Conservation (phyloP, 2,329 filamentous ascomycete species). For the Colletotrichum sp. region DNA sequence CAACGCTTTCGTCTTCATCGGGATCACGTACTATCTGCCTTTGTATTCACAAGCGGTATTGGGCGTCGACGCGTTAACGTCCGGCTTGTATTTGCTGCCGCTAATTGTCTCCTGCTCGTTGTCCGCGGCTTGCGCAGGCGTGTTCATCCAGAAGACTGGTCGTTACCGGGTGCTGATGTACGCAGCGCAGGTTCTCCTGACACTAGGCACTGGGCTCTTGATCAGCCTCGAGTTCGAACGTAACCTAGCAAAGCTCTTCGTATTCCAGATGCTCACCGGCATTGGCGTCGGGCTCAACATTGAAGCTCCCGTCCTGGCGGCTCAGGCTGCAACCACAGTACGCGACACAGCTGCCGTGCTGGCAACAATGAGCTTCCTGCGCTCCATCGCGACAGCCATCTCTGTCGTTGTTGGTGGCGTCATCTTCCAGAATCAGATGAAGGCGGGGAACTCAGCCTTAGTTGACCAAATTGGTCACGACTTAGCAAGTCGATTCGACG, state of each 20-base stretch:
- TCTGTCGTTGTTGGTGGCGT: slow-evolving; percentile 76
- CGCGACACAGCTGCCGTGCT: slow-evolving; percentile 73
- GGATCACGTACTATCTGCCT: slow-evolving; percentile 53
- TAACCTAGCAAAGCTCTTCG: slow-evolving; percentile 60
- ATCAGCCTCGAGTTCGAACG: slow-evolving; percentile 64
- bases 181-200: slow-evolving; percentile 61
- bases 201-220: slow-evolving; percentile 68
- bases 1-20: slow-evolving; percentile 75
- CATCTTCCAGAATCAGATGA: slow-evolving; percentile 78
- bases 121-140: slow-evolving; percentile 23
- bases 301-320: slow-evolving; percentile 70
- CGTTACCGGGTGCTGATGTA: slow-evolving; percentile 67
- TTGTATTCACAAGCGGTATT: slow-evolving; percentile 51
- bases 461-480: background rate
- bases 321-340: slow-evolving; percentile 59
- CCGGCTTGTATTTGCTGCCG: slow-evolving; percentile 38
- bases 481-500: background rate
- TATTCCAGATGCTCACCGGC: slow-evolving; percentile 68
- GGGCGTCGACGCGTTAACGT: slow-evolving; percentile 31
- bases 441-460: background rate
- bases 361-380: slow-evolving; percentile 69
- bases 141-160: slow-evolving; percentile 65
- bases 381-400: slow-evolving; percentile 71
- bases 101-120: slow-evolving; percentile 28
- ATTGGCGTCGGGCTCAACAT: slow-evolving; percentile 72